These are phyloP conservation scores for Mediolabrus comicus DNA, from an alignment of 108 stramenopile species.

Conservation along the genomic window DNA sequence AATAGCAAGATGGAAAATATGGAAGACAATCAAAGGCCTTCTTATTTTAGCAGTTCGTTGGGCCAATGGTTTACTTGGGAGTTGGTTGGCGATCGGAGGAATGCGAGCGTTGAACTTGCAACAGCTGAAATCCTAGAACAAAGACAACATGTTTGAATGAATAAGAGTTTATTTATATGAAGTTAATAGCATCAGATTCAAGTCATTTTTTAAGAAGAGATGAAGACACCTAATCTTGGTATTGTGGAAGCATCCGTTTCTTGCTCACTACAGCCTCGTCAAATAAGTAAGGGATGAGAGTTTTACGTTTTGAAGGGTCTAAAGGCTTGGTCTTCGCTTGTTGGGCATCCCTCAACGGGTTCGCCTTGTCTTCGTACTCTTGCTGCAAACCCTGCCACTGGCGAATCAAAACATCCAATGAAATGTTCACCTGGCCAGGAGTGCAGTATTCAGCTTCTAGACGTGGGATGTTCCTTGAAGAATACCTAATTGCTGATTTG, in stretches of 20 bases:
- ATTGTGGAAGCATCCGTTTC: background rate
- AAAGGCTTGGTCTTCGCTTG: slow-evolving; percentile 21
- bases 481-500: slow-evolving; percentile 15
- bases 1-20: background rate
- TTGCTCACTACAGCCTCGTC: slow-evolving; percentile 14
- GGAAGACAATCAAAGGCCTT: slow-evolving; percentile 8
- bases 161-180: background rate
- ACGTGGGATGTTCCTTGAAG: slow-evolving; percentile 24
- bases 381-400: slow-evolving; percentile 40
- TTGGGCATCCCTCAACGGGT: slow-evolving; percentile 32
- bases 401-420: slow-evolving; percentile 49
- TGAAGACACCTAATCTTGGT: background rate
- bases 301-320: slow-evolving; percentile 20
- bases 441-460: slow-evolving; percentile 1
- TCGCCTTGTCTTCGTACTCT: slow-evolving; percentile 31
- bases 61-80: slow-evolving; percentile 71
- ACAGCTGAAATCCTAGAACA: slow-evolving; percentile 37
- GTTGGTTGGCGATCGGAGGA: slow-evolving; percentile 74
- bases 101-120: slow-evolving; percentile 71
- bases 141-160: background rate
- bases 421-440: slow-evolving; percentile 15
- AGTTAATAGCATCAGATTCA: background rate
- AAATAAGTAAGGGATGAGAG: slow-evolving; percentile 15
- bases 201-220: background rate
- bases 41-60: slow-evolving; percentile 55